Conservation (phyloP, 805 yeast species). For the Metschnikowia arizonensis region DNA sequence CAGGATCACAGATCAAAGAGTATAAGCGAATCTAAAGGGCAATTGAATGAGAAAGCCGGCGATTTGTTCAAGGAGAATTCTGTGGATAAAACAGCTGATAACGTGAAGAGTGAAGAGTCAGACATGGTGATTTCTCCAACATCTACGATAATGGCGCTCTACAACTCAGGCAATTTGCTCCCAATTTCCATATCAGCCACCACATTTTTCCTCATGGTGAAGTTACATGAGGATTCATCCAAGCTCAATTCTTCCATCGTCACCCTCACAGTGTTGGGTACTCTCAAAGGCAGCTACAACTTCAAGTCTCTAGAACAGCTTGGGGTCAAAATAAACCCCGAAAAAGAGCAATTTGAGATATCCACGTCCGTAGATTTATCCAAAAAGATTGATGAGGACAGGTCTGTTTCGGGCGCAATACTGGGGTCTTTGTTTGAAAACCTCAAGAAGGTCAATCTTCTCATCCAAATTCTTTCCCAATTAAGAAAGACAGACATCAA, state of each 20-base stretch:
- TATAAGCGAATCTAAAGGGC: background rate
- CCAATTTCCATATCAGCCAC: slow-evolving; percentile 34
- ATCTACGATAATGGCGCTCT: slow-evolving; percentile 15
- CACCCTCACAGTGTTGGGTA: slow-evolving; percentile 23
- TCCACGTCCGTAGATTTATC: slow-evolving; percentile 27
- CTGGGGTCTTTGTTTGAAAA: slow-evolving; percentile 27
- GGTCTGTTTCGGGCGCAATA: slow-evolving; percentile 12
- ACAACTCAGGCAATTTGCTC: slow-evolving; percentile 25
- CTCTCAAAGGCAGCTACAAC: slow-evolving; percentile 17
- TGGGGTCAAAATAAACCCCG: slow-evolving; percentile 22
- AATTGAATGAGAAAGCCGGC: no score
- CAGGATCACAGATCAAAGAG: background rate
- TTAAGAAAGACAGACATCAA: slow-evolving; percentile 26
- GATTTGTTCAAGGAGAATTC: background rate
- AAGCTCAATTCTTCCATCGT: background rate
- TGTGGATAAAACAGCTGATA: background rate
- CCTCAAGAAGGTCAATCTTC: slow-evolving; percentile 28
- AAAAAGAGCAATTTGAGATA: slow-evolving; percentile 26
- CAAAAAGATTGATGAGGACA: slow-evolving; percentile 20
- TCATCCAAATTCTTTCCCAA: slow-evolving; percentile 34
- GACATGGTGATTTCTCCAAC: slow-evolving; percentile 2
- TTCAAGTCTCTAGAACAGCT: slow-evolving; percentile 19
- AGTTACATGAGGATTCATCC: slow-evolving; percentile 17
- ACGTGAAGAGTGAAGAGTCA: background rate
- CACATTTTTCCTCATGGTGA: slow-evolving; percentile 29